These are phyloP conservation scores for Penicillium sp. DNA, from an alignment of 2,329 filamentous ascomycete genomes.

Conservation along the genomic window DNA sequence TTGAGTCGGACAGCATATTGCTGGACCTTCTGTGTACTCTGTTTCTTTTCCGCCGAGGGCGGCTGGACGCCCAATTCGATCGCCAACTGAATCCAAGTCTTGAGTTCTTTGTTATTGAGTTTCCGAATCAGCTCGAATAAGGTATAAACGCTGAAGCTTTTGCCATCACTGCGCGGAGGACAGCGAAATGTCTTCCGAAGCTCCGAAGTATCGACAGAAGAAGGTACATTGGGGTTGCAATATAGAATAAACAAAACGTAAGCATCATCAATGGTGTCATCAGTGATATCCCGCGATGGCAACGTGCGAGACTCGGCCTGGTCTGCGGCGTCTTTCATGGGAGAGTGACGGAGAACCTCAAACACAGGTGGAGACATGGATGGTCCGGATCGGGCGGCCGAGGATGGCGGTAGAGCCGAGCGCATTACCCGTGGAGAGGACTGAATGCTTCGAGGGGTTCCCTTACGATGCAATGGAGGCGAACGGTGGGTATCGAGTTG, in stretches of 20 bases:
- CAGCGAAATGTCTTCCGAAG: slow-evolving; percentile 74
- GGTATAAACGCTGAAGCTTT: slow-evolving; percentile 75
- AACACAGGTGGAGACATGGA: slow-evolving; percentile 46
- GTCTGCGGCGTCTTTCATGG: slow-evolving; percentile 33
- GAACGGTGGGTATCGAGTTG: slow-evolving; percentile 36
- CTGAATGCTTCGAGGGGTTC: slow-evolving; percentile 41
- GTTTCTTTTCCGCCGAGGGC: slow-evolving; percentile 76
- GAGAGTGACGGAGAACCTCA: slow-evolving; percentile 32
- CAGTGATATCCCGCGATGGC: slow-evolving; percentile 68
- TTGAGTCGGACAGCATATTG: slow-evolving; percentile 93
- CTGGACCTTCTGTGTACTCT: slow-evolving; percentile 90
- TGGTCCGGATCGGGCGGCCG: slow-evolving; percentile 33
- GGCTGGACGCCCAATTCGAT: slow-evolving; percentile 86
- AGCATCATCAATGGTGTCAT: slow-evolving; percentile 73
- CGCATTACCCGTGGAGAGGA: slow-evolving; percentile 39
- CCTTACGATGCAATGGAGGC: slow-evolving; percentile 41
- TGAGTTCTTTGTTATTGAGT: slow-evolving; percentile 79
- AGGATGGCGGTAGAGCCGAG: slow-evolving; percentile 29
- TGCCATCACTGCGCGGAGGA: slow-evolving; percentile 84
- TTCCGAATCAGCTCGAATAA: slow-evolving; percentile 78
- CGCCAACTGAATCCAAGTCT: slow-evolving; percentile 89
- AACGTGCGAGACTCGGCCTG: slow-evolving; percentile 55
- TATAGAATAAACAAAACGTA: slow-evolving; percentile 85
- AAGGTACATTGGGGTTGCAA: slow-evolving; percentile 80
- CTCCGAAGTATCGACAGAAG: slow-evolving; percentile 68